Conservation (phyloP, 2,329 filamentous ascomycete species). For the Hymenoscyphus fraxineus region DNA sequence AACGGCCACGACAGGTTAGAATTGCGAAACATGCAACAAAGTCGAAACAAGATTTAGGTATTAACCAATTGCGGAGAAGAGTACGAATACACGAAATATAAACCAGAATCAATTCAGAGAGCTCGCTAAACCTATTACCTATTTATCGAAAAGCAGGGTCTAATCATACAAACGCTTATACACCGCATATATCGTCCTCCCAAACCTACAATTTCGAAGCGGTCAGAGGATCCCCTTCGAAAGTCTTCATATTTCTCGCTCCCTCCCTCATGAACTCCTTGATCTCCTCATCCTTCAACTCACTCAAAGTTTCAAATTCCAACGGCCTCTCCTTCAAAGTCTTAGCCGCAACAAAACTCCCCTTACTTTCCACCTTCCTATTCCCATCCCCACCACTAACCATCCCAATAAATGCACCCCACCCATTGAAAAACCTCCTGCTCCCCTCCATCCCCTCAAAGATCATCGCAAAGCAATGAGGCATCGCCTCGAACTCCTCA, state of each 20-base stretch:
- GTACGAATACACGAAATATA: too few species aligned
- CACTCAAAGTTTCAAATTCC: slow-evolving; percentile 2
- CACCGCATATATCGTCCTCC: neutral
- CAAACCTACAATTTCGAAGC: neutral
- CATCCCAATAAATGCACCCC: slow-evolving; percentile 52
- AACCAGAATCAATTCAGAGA: too few species aligned
- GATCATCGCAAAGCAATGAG: slow-evolving; percentile 66
- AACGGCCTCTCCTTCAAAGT: slow-evolving; percentile 1
- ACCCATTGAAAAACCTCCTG: slow-evolving; percentile 50
- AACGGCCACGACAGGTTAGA: too few species aligned
- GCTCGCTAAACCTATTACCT: too few species aligned
- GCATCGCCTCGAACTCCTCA: slow-evolving; percentile 77
- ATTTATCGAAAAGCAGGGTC: too few species aligned
- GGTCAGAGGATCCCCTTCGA: neutral
- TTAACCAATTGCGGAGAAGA: too few species aligned
- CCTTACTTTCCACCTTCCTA: neutral
- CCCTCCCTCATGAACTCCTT: slow-evolving; percentile 36
- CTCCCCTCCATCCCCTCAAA: slow-evolving; percentile 46
- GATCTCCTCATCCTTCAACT: slow-evolving; percentile 39
- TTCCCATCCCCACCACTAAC: neutral
- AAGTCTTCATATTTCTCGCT: slow-evolving; percentile 18
- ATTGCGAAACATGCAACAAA: too few species aligned
- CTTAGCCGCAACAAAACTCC: neutral
- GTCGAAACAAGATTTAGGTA: too few species aligned
- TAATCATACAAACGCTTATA: neutral